These are phyloP conservation scores for Diospyros kaki DNA, from an alignment of 148 eudicot genomes.

Conservation along the genomic window DNA sequence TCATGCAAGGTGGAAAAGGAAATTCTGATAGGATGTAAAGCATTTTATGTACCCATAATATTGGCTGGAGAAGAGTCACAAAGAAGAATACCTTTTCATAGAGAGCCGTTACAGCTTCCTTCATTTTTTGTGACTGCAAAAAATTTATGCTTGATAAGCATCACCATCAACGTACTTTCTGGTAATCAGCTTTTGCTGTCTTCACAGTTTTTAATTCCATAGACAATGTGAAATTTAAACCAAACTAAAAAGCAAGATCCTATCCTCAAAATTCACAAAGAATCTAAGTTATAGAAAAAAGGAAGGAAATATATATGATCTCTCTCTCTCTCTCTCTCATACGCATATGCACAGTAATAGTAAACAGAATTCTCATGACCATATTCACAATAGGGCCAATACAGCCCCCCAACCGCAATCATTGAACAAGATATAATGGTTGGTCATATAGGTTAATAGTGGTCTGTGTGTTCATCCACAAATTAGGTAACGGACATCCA, in stretches of 20 bases:
- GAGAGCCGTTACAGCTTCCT: conserved; percentile 15
- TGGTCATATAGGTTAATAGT: not conserved
- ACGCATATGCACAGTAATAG: too few relatives aligned
- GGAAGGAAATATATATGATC: too few relatives aligned
- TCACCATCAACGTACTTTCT: conserved; percentile 1
- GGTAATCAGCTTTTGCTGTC: not conserved
- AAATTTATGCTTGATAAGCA: not conserved
- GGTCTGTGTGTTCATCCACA: not conserved
- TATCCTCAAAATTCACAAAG: too few relatives aligned
- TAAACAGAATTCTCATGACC: not conserved
- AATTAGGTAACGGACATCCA: not conserved
- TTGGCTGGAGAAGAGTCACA: not conserved
- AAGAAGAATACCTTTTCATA: conserved; percentile 17
- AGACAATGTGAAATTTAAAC: too few relatives aligned
- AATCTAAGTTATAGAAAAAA: too few relatives aligned
- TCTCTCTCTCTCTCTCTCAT: too few relatives aligned
- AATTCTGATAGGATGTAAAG: not conserved
- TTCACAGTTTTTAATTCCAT: not conserved
- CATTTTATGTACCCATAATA: not conserved
- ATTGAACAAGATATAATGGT: not conserved
- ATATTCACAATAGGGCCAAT: not conserved
- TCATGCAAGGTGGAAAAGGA: not conserved
- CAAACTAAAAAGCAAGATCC: too few relatives aligned
- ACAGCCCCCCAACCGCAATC: not conserved
- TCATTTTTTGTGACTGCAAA: conserved; percentile 18